Base-by-base conservation (phyloP, 768 basidiomycete species). In the Amyloporia xantha region DNA sequence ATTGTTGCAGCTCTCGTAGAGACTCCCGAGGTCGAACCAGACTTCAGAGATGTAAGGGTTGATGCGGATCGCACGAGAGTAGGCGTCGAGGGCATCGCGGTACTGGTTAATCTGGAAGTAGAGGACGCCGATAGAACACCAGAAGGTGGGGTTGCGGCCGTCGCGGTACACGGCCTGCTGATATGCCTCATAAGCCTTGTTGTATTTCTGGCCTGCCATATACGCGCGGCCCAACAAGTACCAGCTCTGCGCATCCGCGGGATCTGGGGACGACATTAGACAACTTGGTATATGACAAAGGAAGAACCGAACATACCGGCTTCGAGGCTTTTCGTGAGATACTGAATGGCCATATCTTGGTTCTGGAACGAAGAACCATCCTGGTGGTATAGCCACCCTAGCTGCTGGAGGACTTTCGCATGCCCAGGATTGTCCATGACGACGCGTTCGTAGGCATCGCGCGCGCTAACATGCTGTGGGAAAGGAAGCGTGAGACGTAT, bases 71-170 rank as follows among this genome's bases (percentile, higher is more conserved):
- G 96, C 96, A 13, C 95, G 88, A 24, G 96, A 98, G 68, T 99
- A 99, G 9, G 96, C 96, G 61, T 99, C 96, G 30, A 99, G 83
- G 2, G 95, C 95, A 62, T 99, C 96, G 45, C 94, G 91, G 73
- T 91, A 99, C 64, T 99, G 96, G 68, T 97, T 98, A 73, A 99
- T 97, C 65, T 99, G 94, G 77, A 96, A 99, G 66, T 99, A 99
- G 1, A 99, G 78, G 0, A 99, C 96, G 41, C 96, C 96, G 60
- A 99, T 99, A 20, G 92, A 95, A 65, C 95, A 98, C 96, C 96
- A 98, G 69, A 97, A 99, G 0, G 96, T 97, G 0, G 96, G 96
- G 64, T 98, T 99, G 50, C 93, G 90, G 19, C 95, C 96, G 61
- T 99, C 96, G 46, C 95, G 89, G 68, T 98, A 98, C 15, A 99